These are phyloP conservation scores for Clonostachys solani DNA, from an alignment of 2,329 filamentous ascomycete species.

Conservation along the genomic window DNA sequence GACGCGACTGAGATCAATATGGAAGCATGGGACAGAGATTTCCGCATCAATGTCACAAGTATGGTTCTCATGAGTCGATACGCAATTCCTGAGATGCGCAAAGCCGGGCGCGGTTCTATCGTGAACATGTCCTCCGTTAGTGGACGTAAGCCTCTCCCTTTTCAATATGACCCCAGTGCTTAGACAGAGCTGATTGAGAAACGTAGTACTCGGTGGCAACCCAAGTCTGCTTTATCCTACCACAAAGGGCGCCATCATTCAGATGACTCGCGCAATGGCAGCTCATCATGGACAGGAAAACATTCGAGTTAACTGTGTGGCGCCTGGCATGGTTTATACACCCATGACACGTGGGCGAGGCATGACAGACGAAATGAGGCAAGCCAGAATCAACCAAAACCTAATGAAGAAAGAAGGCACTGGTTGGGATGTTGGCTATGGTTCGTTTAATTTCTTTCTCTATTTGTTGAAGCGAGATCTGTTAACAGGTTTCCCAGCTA, in stretches of 20 bases:
- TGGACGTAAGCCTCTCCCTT: constrained; percentile 24
- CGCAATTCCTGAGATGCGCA: constrained; percentile 12
- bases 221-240: constrained; percentile 32
- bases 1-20: constrained; percentile 55
- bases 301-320: constrained; percentile 3
- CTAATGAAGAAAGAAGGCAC: constrained; percentile 16
- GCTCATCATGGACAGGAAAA: constrained; percentile 28
- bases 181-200: too few relatives aligned
- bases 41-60: constrained; percentile 30
- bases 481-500: constrained; percentile 4
- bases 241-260: constrained; percentile 34
- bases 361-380: constrained; percentile 18
- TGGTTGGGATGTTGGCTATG: constrained; percentile 18
- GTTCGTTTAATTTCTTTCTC: constrained; percentile 2
- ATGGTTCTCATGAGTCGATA: constrained; percentile 10
- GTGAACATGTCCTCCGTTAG: constrained; percentile 57
- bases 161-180: constrained; percentile 11
- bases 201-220: constrained; percentile 20
- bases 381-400: constrained; percentile 15
- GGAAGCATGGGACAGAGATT: constrained; percentile 44
- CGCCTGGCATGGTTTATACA: constrained; percentile 15
- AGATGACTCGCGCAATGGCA: constrained; percentile 41
- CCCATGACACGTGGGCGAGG: constrained; percentile 15
- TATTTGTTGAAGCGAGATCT: background rate
- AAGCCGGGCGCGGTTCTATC: constrained; percentile 38